These are phyloP conservation scores for Ramaria rubella DNA, from an alignment of 768 basidiomycete species.

Conservation along the genomic window DNA sequence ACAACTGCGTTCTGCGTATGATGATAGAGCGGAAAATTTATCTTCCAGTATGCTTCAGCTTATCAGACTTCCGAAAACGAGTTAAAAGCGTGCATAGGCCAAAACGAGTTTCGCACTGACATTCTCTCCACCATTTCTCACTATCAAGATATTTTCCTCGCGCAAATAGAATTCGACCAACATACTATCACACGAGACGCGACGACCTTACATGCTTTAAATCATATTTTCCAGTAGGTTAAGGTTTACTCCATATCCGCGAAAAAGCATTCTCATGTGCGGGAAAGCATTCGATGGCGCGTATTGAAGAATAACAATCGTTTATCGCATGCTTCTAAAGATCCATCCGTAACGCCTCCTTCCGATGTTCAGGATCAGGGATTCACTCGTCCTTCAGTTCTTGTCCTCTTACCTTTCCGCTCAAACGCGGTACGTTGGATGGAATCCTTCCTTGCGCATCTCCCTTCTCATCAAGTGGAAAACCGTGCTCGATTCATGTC, in stretches of 20 bases:
- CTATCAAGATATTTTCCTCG: slow-evolving; percentile 71
- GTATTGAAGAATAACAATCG: slow-evolving; percentile 94
- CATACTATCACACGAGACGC: slow-evolving; percentile 60
- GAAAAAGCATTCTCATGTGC: background rate
- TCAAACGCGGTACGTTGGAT: slow-evolving; percentile 82
- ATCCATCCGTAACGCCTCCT: slow-evolving; percentile 45
- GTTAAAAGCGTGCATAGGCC: slow-evolving; percentile 29
- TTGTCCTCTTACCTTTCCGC: slow-evolving; percentile 90
- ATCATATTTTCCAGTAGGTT: slow-evolving; percentile 82
- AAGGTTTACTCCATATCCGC: background rate
- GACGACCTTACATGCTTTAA: slow-evolving; percentile 71
- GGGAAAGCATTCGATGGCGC: slow-evolving; percentile 75
- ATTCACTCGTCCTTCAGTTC: slow-evolving; percentile 91
- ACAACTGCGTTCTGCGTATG: slow-evolving; percentile 50
- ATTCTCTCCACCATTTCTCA: slow-evolving; percentile 58
- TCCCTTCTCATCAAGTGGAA: slow-evolving; percentile 80
- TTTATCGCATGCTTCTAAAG: slow-evolving; percentile 64
- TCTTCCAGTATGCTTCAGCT: slow-evolving; percentile 37
- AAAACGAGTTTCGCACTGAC: slow-evolving; percentile 54
- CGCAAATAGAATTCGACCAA: slow-evolving; percentile 59
- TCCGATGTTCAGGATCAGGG: slow-evolving; percentile 88
- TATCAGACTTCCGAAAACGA: slow-evolving; percentile 8
- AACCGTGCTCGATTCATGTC: slow-evolving; percentile 74
- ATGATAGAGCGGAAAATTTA: slow-evolving; percentile 45
- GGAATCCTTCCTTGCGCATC: slow-evolving; percentile 68